Conservation (phyloP, 768 basidiomycete genomes). For the Amanita exitialis region DNA sequence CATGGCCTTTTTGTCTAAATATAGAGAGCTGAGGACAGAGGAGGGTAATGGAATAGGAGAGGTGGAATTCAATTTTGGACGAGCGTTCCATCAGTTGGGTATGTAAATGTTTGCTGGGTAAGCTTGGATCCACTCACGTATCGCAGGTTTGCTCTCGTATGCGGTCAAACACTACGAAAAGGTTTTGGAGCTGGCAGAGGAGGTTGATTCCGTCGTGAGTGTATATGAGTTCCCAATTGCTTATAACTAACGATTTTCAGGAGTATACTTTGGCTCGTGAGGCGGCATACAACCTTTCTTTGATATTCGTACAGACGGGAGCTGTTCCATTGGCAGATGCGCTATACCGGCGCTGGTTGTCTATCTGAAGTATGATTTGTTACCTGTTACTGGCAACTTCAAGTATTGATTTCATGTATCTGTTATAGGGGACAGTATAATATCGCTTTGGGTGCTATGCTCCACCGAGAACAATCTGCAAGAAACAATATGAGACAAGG, state of each 20-base stretch:
- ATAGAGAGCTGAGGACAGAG: conserved; percentile 51
- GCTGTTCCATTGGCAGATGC: conserved; percentile 59
- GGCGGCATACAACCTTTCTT: conserved; percentile 80
- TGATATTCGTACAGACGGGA: conserved; percentile 75
- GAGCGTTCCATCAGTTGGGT: conserved; percentile 93
- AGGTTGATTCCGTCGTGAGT: conserved; percentile 9
- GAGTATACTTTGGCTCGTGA: conserved; percentile 55
- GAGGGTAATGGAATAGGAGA: conserved; percentile 45
- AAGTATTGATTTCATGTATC: too few species aligned
- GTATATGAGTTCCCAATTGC: neutral
- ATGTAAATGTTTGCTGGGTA: neutral
- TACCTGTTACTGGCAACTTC: too few species aligned
- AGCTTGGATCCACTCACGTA: neutral
- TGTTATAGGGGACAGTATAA: too few species aligned
- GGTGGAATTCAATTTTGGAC: conserved; percentile 89
- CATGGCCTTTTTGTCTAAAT: conserved; percentile 77
- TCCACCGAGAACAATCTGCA: too few species aligned
- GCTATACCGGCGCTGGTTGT: conserved; percentile 76
- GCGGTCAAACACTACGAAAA: conserved; percentile 81
- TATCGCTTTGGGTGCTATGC: too few species aligned
- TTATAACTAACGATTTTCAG: conserved; percentile 8
- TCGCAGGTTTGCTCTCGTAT: conserved; percentile 64
- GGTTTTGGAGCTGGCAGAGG: conserved; percentile 56
- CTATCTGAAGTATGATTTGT: conserved; percentile 34
- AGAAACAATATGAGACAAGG: too few species aligned